Evolutionary conservation across 2,329 filamentous ascomycete genomes (phyloP), one percentile per base, ranked within the genome.

Genomic region (Rutstroemia sp.): DNA sequence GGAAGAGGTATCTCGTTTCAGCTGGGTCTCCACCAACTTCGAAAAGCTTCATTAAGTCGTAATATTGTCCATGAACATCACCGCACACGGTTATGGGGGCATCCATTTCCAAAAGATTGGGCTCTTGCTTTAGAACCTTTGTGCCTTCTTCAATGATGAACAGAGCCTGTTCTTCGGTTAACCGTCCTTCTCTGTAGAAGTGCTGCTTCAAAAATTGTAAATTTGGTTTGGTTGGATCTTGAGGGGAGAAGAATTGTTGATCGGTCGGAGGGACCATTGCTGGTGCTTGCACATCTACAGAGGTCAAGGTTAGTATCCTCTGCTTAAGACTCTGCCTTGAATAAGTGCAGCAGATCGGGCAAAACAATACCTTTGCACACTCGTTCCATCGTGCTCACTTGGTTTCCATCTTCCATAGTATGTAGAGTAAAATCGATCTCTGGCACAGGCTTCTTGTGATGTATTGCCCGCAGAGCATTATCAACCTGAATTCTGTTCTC

Each of bases 361-460:
- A 17, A 2, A 54, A 37, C 21, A 73, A 62, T 82, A 97, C 94
- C 94, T 91, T 97, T 99, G 81, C 92, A 96, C 60, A 99, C 94
- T 72, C 94, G 84, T 76, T 99, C 94, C 71, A 88, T 76, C 60
- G 94, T 99, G 83, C 83, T 97, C 71, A 99, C 94, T 76, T 96
- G 90, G 54, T 83, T 86, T 70, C 89, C 90, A 78, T 99, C 94
- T 73, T 99, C 94, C 92, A 97, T 96, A 61, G 88, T 94, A 74
- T 99, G 94, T 69, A 99, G 84, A 56, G 90, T 95, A 73, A 99
- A 99, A 78, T 99, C 94, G 69, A 99, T 97, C 79, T 97, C 92
- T 57, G 94, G 94, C 51, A 95, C 81, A 54, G 92, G 92, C 78
- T 88, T 92, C 86, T 97, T 97, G 68, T 96, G 84, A 72, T 86